A percentile compares a stretch with the other conserved stretches of the same genome.
Conservation (phyloP, 148 eudicot genomes). For the Rhododendron vialii region DNA sequence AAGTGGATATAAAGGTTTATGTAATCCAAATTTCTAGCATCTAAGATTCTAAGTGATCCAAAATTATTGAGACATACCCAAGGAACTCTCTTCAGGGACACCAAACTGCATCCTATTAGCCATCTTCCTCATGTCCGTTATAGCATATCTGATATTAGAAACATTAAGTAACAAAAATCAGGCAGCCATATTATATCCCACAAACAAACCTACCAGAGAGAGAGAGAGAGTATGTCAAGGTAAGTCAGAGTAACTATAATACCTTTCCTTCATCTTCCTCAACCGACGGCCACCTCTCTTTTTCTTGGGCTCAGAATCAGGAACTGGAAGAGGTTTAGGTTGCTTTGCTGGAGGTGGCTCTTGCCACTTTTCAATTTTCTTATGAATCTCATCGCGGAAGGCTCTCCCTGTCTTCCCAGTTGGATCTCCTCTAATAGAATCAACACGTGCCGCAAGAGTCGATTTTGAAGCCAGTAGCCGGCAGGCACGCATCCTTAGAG, state of each 20-base stretch:
- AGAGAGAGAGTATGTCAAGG: background rate
- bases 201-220: background rate
- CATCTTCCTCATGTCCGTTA: constrained; percentile 94
- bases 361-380: constrained; percentile 98
- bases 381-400: constrained; percentile 71
- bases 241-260: background rate
- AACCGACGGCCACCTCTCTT: constrained; percentile 95
- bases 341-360: constrained; percentile 99
- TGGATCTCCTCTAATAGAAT: constrained; percentile 84
- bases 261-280: constrained; percentile 98
- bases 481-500: constrained; percentile 82
- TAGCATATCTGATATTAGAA: constrained; percentile 55
- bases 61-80: constrained; percentile 38
- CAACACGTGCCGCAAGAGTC: constrained; percentile 90
- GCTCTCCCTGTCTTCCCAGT: constrained; percentile 73
- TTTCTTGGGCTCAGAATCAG: constrained; percentile 97
- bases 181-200: background rate
- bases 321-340: constrained; percentile 97
- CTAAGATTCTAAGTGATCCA: background rate
- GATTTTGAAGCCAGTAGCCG: constrained; percentile 86
- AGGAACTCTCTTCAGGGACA: constrained; percentile 91
- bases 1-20: background rate
- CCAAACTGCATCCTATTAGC: constrained; percentile 98
- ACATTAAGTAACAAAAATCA: background rate
- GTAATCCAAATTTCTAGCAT: background rate